phyloP scores from a whole-genome alignment of 495 filamentous ascomycete species.

The Neurospora tetraspora region DNA sequence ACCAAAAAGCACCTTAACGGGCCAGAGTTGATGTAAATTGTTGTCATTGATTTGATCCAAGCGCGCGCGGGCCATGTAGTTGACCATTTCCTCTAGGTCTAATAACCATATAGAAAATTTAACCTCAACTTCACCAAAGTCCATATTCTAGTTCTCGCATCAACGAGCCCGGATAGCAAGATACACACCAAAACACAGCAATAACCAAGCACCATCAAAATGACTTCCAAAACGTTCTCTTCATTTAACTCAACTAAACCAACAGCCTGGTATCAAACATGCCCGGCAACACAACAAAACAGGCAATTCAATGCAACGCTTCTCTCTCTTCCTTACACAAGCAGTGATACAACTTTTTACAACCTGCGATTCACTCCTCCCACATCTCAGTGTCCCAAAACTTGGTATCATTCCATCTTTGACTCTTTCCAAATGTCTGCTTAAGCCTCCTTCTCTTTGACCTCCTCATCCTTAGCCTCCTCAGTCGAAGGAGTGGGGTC shows the following conservation, averaged over 20 bases:
- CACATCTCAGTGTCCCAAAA: neutral
- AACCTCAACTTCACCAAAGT: neutral
- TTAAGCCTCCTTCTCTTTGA: neutral
- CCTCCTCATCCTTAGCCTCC: neutral
- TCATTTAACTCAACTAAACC: neutral
- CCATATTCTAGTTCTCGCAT: no score
- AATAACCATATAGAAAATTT: neutral
- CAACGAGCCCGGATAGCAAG: neutral
- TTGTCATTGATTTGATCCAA: no score
- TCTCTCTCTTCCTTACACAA: neutral
- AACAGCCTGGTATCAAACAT: neutral
- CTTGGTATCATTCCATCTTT: neutral
- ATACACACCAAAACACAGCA: neutral
- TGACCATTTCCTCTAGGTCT: neutral
- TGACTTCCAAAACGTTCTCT: neutral
- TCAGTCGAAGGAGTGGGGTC: neutral
- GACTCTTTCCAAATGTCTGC: neutral
- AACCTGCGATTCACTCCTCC: neutral
- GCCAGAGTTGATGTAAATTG: neutral
- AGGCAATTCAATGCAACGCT: neutral
- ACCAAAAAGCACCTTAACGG: neutral
- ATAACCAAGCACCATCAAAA: neutral
- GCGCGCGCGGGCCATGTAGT: no score
- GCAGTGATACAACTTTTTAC: neutral
- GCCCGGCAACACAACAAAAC: neutral